phyloP scores from a whole-genome alignment of 2,329 filamentous ascomycete species.

The Neodidymelliopsis sp. region DNA sequence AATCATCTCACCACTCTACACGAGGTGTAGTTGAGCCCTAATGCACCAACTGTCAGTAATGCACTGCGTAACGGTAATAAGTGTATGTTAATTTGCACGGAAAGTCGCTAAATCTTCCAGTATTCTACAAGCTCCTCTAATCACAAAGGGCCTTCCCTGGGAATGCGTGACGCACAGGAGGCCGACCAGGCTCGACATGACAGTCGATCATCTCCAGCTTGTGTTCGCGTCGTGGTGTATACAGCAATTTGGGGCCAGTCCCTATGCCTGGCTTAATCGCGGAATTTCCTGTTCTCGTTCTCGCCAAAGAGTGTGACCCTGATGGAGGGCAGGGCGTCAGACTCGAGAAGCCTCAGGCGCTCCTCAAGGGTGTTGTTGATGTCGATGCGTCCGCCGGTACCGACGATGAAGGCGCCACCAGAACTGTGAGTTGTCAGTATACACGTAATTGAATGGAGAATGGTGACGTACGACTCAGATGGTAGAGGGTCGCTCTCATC shows the following conservation, averaged over 20 bases:
- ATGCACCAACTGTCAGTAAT: too few species aligned
- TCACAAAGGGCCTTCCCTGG: not conserved
- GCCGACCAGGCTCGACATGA: not conserved
- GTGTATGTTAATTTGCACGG: slow-evolving; percentile 17
- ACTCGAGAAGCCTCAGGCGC: slow-evolving; percentile 83
- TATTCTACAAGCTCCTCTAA: slow-evolving; percentile 19
- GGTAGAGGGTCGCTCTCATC: slow-evolving; percentile 82
- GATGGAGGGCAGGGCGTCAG: slow-evolving; percentile 82
- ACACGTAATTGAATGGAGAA: too few species aligned
- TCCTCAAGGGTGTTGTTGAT: slow-evolving; percentile 99
- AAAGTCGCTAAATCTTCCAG: slow-evolving; percentile 21
- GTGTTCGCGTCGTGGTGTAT: slow-evolving; percentile 6
- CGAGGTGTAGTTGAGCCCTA: too few species aligned
- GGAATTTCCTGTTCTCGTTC: slow-evolving; percentile 96
- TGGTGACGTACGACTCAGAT: slow-evolving; percentile 75
- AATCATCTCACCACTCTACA: too few species aligned
- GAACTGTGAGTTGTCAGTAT: slow-evolving; percentile 62
- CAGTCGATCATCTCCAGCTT: not conserved
- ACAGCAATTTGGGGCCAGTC: not conserved
- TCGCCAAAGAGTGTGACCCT: slow-evolving; percentile 88
- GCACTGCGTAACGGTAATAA: not conserved
- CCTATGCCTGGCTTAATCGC: slow-evolving; percentile 71
- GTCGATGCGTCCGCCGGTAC: slow-evolving; percentile 90
- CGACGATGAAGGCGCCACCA: slow-evolving; percentile 82
- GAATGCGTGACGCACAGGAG: not conserved